Percentiles rank a stretch among this genome's conserved stretches.
phyloP scores from a whole-genome alignment of 2,329 filamentous ascomycete species.

The Pseudogymnoascus sp. region DNA sequence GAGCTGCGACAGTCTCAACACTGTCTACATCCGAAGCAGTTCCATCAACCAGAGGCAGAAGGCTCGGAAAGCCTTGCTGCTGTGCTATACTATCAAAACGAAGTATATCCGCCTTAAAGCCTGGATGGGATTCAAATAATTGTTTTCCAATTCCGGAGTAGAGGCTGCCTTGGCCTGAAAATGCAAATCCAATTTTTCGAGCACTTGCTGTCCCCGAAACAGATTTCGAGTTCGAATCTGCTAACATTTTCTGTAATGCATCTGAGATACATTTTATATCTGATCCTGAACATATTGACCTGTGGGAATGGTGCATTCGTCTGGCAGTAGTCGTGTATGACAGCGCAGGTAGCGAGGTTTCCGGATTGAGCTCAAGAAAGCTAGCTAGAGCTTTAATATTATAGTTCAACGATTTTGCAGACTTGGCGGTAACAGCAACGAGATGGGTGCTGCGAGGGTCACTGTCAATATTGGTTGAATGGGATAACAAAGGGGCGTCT shows the following conservation, averaged over 20 bases:
- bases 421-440: slow-evolving; percentile 40
- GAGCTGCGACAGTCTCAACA: slow-evolving; percentile 39
- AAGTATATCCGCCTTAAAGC: slow-evolving; percentile 4
- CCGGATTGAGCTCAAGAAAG: slow-evolving; percentile 20
- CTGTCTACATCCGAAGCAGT: slow-evolving; percentile 32
- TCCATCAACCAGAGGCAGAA: slow-evolving; percentile 32
- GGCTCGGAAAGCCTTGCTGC: slow-evolving; percentile 3
- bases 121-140: slow-evolving; percentile 29
- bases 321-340: slow-evolving; percentile 28
- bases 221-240: slow-evolving; percentile 39
- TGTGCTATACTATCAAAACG: slow-evolving; percentile 2
- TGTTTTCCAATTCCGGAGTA: slow-evolving; percentile 4
- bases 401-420: slow-evolving; percentile 20
- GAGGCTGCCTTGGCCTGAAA: slow-evolving; percentile 31
- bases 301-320: slow-evolving; percentile 48
- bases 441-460: slow-evolving; percentile 35
- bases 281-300: slow-evolving; percentile 38
- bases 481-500: slow-evolving; percentile 14
- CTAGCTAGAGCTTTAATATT: slow-evolving; percentile 20
- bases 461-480: slow-evolving; percentile 14
- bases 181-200: slow-evolving; percentile 23
- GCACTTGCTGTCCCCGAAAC: not conserved
- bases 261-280: slow-evolving; percentile 21
- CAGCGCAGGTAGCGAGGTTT: slow-evolving; percentile 7
- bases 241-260: slow-evolving; percentile 16